Evolutionary conservation across 2,329 filamentous ascomycete genomes (phyloP).

Genomic region (Venturia asperata): DNA sequence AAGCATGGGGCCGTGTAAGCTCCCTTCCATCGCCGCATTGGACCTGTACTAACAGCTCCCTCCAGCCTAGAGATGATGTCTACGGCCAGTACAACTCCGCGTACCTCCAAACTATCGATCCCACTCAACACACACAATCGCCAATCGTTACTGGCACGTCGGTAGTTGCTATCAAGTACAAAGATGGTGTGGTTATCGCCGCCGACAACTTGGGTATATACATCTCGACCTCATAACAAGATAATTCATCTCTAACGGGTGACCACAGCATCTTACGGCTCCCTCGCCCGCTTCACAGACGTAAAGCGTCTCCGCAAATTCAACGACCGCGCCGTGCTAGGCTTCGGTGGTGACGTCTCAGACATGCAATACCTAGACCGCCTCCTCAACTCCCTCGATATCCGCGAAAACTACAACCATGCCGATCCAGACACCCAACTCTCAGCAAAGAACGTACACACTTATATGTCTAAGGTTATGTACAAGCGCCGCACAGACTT

Average conservation of each 20-base stretch:
- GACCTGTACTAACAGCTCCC: constrained; percentile 26
- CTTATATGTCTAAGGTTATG: constrained; percentile 90
- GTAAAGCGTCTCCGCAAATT: constrained; percentile 92
- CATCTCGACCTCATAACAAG: constrained; percentile 12
- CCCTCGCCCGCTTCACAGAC: constrained; percentile 87
- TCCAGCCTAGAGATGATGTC: constrained; percentile 88
- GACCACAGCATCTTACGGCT: constrained; percentile 81
- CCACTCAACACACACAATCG: constrained; percentile 80
- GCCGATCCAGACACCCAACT: constrained; percentile 44
- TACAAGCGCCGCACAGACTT: constrained; percentile 93
- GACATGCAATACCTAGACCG: constrained; percentile 99
- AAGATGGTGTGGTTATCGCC: constrained; percentile 90
- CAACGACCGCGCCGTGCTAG: constrained; percentile 74
- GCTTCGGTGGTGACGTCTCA: constrained; percentile 93
- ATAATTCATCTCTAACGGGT: constrained; percentile 10
- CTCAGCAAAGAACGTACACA: constrained; percentile 90
- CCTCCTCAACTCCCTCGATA: constrained; percentile 76
- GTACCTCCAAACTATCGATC: constrained; percentile 65
- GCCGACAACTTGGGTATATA: constrained; percentile 83
- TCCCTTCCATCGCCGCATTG: constrained; percentile 20
- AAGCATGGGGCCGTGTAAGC: constrained; percentile 59
- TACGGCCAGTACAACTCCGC: constrained; percentile 90
- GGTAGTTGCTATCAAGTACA: constrained; percentile 91
- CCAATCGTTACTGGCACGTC: constrained; percentile 96
- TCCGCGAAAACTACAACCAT: constrained; percentile 72